Base-by-base conservation (phyloP, 257 asterid species). In the Lycium ferocissimum region DNA sequence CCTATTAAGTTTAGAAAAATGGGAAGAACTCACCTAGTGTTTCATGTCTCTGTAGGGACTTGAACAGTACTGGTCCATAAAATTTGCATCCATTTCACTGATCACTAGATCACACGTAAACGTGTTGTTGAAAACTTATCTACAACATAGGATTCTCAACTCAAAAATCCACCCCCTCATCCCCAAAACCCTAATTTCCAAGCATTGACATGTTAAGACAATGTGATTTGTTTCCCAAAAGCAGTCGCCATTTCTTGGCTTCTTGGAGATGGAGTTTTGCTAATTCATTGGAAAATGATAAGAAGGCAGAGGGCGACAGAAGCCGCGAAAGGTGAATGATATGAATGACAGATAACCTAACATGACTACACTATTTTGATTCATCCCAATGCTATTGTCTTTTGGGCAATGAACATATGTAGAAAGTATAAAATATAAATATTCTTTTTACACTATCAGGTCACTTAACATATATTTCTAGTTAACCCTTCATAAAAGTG, bases 261-360 rank as follows among this genome's bases (percentile, higher is more conserved):
- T 89, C 88, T 92, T 91, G 91, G 91, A 63, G 86, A 83, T 91
- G 94, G 93, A 86, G 88, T 84, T 89, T 90, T 92, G 90, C 87
- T 87, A 54, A 83, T 37, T 26, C 54, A 79, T 53, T 53, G 7
- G 81, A 37, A 83, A 72, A 61, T 70, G 26, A 57, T 73, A 54
- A 15, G 87, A 84, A 20, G 66, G 47, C 75, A 81, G 70, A 79
- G 66, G 51, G 61, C 38, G 53, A 49, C 76, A 62, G 87, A 76
- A 76, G 63, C 63, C 13, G 45, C 81, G 71, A 63, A 65, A 45
- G n/a, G 53, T 82, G 85, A 62, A 69, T 51, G 43, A 82, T n/a
- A 82, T 89, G 85, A 88, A 87, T 89, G 87, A 80, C 83, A 72
- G 67, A 59, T 69, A 51, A 84, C 72, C 83, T 80, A 87, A 87